Percentiles rank a stretch among this genome's conserved stretches.
phyloP scores from a whole-genome alignment of 208 protist species.

The Leishmania martiniquensis region DNA sequence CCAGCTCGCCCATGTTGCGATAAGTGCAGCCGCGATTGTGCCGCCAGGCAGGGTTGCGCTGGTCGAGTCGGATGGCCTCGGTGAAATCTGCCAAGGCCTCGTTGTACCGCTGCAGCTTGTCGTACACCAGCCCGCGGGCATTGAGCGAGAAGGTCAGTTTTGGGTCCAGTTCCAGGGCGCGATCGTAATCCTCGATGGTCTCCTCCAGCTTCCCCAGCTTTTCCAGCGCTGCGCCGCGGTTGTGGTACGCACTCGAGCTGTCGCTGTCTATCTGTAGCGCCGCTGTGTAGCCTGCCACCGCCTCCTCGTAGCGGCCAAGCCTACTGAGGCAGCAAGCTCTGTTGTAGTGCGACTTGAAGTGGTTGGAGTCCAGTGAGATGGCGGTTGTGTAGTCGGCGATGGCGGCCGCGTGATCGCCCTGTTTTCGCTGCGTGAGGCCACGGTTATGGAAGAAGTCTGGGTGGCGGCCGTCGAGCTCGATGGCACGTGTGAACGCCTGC shows the following conservation, averaged over 20 bases:
- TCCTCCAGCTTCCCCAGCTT: conserved; percentile 63
- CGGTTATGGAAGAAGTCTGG: conserved; percentile 87
- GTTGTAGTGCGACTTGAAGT: conserved; percentile 95
- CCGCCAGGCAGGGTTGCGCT: conserved; percentile 62
- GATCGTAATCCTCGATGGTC: conserved; percentile 82
- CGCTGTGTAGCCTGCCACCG: conserved; percentile 72
- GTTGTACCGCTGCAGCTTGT: conserved; percentile 60
- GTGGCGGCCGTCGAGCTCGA: conserved; percentile 62
- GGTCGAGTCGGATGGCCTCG: conserved; percentile 57
- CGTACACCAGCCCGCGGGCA: conserved; percentile 74
- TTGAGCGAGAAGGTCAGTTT: conserved; percentile 75
- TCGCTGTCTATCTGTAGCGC: conserved; percentile 73
- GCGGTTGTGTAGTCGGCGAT: conserved; percentile 84
- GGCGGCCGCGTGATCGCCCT: conserved; percentile 60
- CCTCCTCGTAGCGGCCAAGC: conserved; percentile 56
- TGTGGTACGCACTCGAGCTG: conserved; percentile 87
- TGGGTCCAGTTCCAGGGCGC: conserved; percentile 57
- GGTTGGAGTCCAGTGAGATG: conserved; percentile 63
- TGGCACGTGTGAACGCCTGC: conserved; percentile 66
- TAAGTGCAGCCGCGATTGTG: conserved; percentile 79
- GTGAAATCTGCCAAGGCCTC: conserved; percentile 73
- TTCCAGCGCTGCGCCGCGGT: conserved; percentile 78
- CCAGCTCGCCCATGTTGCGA: conserved; percentile 64
- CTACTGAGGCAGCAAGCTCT: conserved; percentile 90
- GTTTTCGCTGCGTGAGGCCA: conserved; percentile 74